These are phyloP conservation scores for Leccinum solheimii DNA, from an alignment of 1,284 basidiomycete genomes.

Conservation along the genomic window DNA sequence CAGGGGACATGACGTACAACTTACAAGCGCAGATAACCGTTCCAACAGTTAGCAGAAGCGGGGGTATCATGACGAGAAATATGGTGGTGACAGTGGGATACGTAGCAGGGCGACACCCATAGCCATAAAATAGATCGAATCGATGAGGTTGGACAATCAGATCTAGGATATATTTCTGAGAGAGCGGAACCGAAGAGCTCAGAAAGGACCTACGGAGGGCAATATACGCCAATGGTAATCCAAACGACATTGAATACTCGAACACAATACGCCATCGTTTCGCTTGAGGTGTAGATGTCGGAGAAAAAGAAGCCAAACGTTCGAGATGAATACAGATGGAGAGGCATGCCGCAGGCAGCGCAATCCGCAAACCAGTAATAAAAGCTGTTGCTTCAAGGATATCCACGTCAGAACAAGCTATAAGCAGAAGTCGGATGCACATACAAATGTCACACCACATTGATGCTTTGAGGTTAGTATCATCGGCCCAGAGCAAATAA, in stretches of 20 bases:
- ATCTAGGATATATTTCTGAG: slow-evolving; percentile 42
- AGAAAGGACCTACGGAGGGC: slow-evolving; percentile 50
- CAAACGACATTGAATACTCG: slow-evolving; percentile 54
- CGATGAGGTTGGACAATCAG: slow-evolving; percentile 66
- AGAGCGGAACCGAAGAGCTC: neutral
- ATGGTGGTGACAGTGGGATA: slow-evolving; percentile 54
- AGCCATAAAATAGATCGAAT: slow-evolving; percentile 63
- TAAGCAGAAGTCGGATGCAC: neutral
- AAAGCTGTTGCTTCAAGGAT: slow-evolving; percentile 47
- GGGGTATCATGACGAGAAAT: slow-evolving; percentile 59
- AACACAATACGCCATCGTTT: slow-evolving; percentile 40
- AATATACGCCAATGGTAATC: slow-evolving; percentile 57
- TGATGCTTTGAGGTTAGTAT: slow-evolving; percentile 20
- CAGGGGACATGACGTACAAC: slow-evolving; percentile 4
- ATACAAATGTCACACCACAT: slow-evolving; percentile 40
- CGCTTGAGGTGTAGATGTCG: slow-evolving; percentile 23
- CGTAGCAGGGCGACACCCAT: slow-evolving; percentile 63
- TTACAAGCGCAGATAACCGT: slow-evolving; percentile 41
- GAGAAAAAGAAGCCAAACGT: slow-evolving; percentile 30
- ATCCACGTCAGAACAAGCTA: slow-evolving; percentile 4
- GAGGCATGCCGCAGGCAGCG: slow-evolving; percentile 53
- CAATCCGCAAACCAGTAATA: slow-evolving; percentile 42
- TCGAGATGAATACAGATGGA: slow-evolving; percentile 41
- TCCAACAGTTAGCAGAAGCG: slow-evolving; percentile 46
- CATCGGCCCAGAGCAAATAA: slow-evolving; percentile 32